These are phyloP conservation scores for Neurospora tetraspora DNA, from an alignment of 495 filamentous ascomycete species.

Conservation along the genomic window DNA sequence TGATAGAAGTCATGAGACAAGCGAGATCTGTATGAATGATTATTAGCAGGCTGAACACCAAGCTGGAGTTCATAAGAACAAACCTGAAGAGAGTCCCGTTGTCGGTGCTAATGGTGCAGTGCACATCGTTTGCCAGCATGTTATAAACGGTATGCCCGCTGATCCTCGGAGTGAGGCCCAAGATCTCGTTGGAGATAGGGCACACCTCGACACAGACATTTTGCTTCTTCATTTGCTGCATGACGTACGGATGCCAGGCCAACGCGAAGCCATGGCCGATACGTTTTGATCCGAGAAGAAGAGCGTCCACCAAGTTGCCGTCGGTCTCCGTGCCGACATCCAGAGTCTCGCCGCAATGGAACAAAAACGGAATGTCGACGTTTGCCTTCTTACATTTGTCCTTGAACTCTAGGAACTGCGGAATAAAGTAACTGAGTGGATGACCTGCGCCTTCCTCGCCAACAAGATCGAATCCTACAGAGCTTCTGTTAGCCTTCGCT, in stretches of 20 bases:
- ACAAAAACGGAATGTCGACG: constrained; percentile 85
- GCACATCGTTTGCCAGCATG: constrained; percentile 41
- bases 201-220: constrained; percentile 81
- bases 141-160: constrained; percentile 40
- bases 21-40: constrained; percentile 29
- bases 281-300: constrained; percentile 70
- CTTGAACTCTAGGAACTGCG: constrained; percentile 75
- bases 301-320: constrained; percentile 79
- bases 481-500: neutral
- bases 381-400: constrained; percentile 54
- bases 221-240: constrained; percentile 71
- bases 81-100: constrained; percentile 46
- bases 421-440: constrained; percentile 58
- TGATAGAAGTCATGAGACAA: constrained; percentile 50
- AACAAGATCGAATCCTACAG: constrained; percentile 70
- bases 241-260: constrained; percentile 74
- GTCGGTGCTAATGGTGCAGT: constrained; percentile 44
- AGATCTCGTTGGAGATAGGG: constrained; percentile 80
- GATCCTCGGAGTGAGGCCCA: constrained; percentile 38
- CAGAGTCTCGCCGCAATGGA: constrained; percentile 87
- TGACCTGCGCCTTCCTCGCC: constrained; percentile 71
- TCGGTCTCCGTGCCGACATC: constrained; percentile 69
- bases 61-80: neutral
- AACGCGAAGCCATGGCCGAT: constrained; percentile 92
- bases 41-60: neutral